Evolutionary conservation across 176 grass and related monocot species (phyloP).

Genomic region (Rhynchospora tenuis): DNA sequence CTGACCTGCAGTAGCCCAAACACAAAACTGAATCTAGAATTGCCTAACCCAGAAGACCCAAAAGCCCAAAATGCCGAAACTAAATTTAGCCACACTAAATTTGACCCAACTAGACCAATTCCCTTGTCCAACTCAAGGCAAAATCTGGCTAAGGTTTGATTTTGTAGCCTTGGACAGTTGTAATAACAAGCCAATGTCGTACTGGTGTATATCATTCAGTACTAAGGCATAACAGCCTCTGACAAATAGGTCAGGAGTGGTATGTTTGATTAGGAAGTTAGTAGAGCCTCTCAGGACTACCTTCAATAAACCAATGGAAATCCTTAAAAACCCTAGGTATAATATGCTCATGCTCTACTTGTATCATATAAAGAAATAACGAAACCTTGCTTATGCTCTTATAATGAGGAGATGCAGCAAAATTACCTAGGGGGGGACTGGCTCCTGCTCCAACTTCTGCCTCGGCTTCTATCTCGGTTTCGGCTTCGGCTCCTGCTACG

Average conservation of each 20-base stretch:
- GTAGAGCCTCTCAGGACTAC: not conserved
- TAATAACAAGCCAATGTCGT: not conserved
- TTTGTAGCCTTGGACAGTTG: not conserved
- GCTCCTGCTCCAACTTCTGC: conserved; percentile 66
- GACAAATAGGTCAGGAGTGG: not conserved
- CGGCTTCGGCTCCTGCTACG: conserved; percentile 45
- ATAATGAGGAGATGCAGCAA: conserved; percentile 6
- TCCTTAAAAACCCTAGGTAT: not conserved
- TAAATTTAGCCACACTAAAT: too few species aligned
- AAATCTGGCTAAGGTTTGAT: not conserved
- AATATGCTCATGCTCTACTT: not conserved
- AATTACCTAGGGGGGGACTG: conserved; percentile 80
- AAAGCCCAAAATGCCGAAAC: too few species aligned
- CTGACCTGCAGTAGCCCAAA: too few species aligned
- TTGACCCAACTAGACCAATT: too few species aligned
- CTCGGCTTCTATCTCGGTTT: conserved; percentile 39
- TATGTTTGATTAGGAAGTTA: not conserved
- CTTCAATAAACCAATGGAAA: not conserved
- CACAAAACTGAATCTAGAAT: too few species aligned
- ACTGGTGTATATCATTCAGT: not conserved
- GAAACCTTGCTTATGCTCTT: not conserved
- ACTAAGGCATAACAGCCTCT: not conserved
- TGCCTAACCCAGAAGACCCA: too few species aligned
- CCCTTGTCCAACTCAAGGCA: too few species aligned
- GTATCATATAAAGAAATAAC: not conserved